phyloP scores from a whole-genome alignment of 2,329 filamentous ascomycete species.

The Aspergillus puulaauensis region DNA sequence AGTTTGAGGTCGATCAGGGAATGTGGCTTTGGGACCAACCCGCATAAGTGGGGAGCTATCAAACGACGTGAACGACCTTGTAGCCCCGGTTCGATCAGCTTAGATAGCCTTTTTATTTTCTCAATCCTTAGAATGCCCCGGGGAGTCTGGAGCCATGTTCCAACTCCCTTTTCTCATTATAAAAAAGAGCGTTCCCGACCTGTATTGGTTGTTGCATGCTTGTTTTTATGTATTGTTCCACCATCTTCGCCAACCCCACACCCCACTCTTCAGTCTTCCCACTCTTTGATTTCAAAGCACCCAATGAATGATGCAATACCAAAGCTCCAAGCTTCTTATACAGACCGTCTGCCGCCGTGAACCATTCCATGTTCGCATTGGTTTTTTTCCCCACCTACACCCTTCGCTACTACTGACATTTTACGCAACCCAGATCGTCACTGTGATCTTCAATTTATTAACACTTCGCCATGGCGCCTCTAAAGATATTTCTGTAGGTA shows the following conservation, averaged over 20 bases:
- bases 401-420: neutral
- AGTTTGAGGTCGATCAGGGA: too few relatives aligned
- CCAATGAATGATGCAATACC: conserved; percentile 8
- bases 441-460: neutral
- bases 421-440: neutral
- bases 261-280: conserved; percentile 10
- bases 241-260: conserved; percentile 3
- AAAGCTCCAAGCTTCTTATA: neutral
- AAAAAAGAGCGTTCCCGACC: too few relatives aligned
- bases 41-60: too few relatives aligned
- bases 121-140: too few relatives aligned
- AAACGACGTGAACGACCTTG: too few relatives aligned
- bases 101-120: too few relatives aligned
- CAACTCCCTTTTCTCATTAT: too few relatives aligned
- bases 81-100: too few relatives aligned
- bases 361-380: neutral
- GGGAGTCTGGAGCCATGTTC: too few relatives aligned
- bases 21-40: too few relatives aligned
- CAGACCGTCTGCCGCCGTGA: neutral
- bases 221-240: neutral
- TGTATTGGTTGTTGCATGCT: neutral
- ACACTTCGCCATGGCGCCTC: conserved; percentile 24
- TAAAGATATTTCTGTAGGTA: conserved; percentile 35
- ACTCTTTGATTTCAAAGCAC: conserved; percentile 30
- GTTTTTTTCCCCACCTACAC: neutral